A percentile compares a stretch with the other conserved stretches of the same genome.
Evolutionary conservation across 169 alveolate species (phyloP).

Genomic region (Besnoitia besnoiti): DNA sequence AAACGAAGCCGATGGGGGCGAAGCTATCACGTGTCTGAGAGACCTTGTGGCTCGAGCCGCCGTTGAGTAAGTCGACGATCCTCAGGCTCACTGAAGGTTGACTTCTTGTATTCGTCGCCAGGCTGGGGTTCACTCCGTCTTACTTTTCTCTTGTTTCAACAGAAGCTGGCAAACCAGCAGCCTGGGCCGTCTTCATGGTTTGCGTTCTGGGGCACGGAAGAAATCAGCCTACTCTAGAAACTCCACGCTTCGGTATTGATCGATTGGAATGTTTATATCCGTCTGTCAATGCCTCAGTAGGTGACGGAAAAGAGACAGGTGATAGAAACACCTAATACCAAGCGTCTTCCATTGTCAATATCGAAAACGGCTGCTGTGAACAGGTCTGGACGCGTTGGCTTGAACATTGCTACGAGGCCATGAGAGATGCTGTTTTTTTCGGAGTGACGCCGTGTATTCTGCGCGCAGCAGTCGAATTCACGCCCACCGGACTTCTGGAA

Average conservation of each 20-base stretch:
- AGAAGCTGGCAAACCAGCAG: slow-evolving; percentile 65
- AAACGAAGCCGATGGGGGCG: slow-evolving; percentile 66
- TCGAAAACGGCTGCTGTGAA: slow-evolving; percentile 66
- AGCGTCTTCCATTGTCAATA: slow-evolving; percentile 64
- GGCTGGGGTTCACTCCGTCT: not conserved
- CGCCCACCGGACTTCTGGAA: slow-evolving; percentile 61
- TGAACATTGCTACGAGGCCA: slow-evolving; percentile 65
- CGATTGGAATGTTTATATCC: slow-evolving; percentile 55
- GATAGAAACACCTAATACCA: slow-evolving; percentile 16
- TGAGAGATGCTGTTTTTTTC: slow-evolving; percentile 57
- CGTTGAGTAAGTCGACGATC: slow-evolving; percentile 55
- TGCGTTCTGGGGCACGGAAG: not conserved
- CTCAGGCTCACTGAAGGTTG: slow-evolving; percentile 58
- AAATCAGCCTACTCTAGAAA: slow-evolving; percentile 53
- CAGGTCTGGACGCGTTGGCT: slow-evolving; percentile 53
- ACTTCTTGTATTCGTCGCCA: not conserved
- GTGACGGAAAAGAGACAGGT: not conserved
- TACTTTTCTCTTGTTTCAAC: slow-evolving; percentile 63
- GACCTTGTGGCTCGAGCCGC: slow-evolving; percentile 52
- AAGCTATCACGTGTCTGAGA: slow-evolving; percentile 60
- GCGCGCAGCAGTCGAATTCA: too few species aligned
- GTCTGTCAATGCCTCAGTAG: slow-evolving; percentile 15
- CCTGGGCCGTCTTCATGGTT: not conserved
- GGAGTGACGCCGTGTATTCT: not conserved
- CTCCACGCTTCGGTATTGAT: slow-evolving; percentile 63